Evolutionary conservation across 768 basidiomycete genomes (phyloP), one percentile per base, ranked within the genome.

Genomic region (Hemileccinum rubropunctum): DNA sequence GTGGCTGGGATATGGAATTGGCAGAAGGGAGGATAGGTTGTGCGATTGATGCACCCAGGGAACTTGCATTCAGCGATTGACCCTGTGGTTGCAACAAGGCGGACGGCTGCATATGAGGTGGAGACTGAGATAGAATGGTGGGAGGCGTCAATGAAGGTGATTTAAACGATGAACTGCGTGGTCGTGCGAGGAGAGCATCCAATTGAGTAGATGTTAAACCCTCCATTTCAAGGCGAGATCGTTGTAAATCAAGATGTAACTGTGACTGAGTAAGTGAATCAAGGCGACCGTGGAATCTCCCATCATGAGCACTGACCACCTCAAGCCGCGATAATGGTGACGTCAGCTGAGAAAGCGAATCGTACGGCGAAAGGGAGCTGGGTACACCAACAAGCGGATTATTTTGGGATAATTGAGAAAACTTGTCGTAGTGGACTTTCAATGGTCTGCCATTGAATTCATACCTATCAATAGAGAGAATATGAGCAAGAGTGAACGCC

Each of bases 351-450:
- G 61, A 15, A n/a, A 61, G 51, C 10, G 56, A 42, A 39, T 69
- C 67, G 37, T 61, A 58, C 7, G 58, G 30, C 4, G 54, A 28
- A 33, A 61, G 40, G 14, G 65, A 51, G 11, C 39, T 13, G 10
- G 56, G 39, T 17, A 34, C 12, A 51, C 59, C 62, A 44, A 58
- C 47, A 33, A 58, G 50, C 4, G 69, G 56, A 14, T 59, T 53
- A 3, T 59, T 62, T 38, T 65, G 67, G 12, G 62, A 59, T 6
- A 64, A 65, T 20, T 71, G 80, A 2, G 81, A 75, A 64, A 84
- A 92, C 66, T 87, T 89, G 76, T 98, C 95, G 62, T 85, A 89
- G 64, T 93, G 89, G 11, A 98, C 95, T 63, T 94, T 94, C 36
- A 98, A 77, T 9, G 77, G 73, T 23, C 92, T 84, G 4, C 93